Base-by-base conservation (phyloP, 176 grass and related monocot species). In the Microstegium vimineum region DNA sequence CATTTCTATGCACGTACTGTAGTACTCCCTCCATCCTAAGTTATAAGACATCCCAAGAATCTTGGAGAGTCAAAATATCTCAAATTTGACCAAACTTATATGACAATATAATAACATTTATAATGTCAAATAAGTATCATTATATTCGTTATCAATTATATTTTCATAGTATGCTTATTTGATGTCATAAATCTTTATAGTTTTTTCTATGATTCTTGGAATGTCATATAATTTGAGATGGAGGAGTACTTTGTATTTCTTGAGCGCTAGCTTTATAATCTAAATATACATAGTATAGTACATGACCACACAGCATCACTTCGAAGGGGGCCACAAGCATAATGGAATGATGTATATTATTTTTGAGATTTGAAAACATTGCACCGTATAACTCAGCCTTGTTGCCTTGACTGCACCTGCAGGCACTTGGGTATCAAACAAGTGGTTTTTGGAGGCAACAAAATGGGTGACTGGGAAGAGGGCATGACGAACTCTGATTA, bases 351-450 rank as follows among this genome's bases (percentile, higher is more conserved):
- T 62, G 18, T 30, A 61, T 46, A 14, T 23, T 59, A 5, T 16
- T 45, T 38, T 70, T 37, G 8, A 23, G 32, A 67, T 88, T 71
- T 46, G 7, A 8, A 45, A 43, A 25, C 12, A 74, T 41, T 5
- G 4, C 65, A 37, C 4, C 18, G 16, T 57, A 5, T 43, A 66
- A 67, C 69, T 73, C n/a, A 70, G 47, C 26, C 13, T 65, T 74
- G 40, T 31, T 82, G 26, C 13, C 35, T 81, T 61, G 45, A 62
- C 73, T 67, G 38, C 51, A 66, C 73, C 5, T 77, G 41, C 88
- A 98, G 92, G 36, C 85, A 93, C 66, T 69, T 94, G 86, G 95
- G 95, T 15, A 94, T 93, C 56, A 91, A 98, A 81, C 95, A 91
- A 71, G 92, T 93, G 74, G 72, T 98, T 70, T 93, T 93, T 80